Conservation (phyloP, 495 filamentous ascomycete genomes). For the Aspergillus olivimuriae region DNA sequence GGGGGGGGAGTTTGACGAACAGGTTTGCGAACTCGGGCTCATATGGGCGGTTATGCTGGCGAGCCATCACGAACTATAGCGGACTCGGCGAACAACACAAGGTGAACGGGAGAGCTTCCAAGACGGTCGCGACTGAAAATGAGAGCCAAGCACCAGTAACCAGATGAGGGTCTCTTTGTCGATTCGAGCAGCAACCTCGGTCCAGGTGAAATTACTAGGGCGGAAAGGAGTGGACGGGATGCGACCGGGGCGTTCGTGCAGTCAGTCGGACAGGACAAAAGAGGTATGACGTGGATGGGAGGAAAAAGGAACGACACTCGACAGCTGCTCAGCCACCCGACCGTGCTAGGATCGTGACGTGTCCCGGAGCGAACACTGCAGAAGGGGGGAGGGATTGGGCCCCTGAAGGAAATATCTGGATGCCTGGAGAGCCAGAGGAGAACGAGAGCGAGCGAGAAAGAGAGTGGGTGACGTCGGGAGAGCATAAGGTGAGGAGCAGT, state of each 20-base stretch:
- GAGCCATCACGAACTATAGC: constrained; percentile 12
- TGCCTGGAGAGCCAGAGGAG: too few relatives aligned
- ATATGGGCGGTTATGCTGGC: constrained; percentile 15
- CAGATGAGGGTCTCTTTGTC: too few relatives aligned
- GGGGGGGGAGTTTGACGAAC: constrained; percentile 16
- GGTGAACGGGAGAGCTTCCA: constrained; percentile 3
- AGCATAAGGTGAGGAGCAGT: too few relatives aligned
- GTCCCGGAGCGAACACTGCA: neutral
- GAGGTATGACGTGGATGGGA: constrained; percentile 12
- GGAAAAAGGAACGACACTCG: neutral
- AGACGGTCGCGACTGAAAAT: neutral
- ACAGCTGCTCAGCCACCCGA: constrained; percentile 2
- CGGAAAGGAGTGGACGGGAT: neutral
- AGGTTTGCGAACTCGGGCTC: constrained; percentile 19
- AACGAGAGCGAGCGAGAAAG: too few relatives aligned
- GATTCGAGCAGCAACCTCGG: too few relatives aligned
- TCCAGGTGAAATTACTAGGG: too few relatives aligned
- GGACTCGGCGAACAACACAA: neutral
- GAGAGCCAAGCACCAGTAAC: too few relatives aligned
- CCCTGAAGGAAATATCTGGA: too few relatives aligned
- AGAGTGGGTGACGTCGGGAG: too few relatives aligned
- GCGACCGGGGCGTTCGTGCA: neutral
- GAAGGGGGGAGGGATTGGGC: neutral
- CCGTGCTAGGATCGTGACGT: neutral
- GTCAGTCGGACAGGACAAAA: neutral